These are phyloP conservation scores for Gossypium lobatum DNA, from an alignment of 441 rosid species.

Conservation along the genomic window DNA sequence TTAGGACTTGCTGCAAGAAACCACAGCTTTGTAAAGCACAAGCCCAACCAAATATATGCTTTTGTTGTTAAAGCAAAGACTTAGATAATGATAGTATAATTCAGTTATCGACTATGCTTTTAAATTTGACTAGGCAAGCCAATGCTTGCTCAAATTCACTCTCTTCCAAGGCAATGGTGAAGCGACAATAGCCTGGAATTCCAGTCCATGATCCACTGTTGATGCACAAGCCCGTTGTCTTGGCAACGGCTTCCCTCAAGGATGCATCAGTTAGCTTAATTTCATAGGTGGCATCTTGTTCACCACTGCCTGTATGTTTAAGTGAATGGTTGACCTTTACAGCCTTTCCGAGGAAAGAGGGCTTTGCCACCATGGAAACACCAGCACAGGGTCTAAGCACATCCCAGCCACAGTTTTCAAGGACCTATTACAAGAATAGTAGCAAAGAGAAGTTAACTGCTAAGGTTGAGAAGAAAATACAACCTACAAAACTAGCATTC, in stretches of 20 bases:
- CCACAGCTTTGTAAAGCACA: background rate
- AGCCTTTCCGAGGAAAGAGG: slow-evolving; percentile 52
- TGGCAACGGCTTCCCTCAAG: slow-evolving; percentile 65
- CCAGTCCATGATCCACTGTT: slow-evolving; percentile 84
- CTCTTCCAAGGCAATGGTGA: slow-evolving; percentile 67
- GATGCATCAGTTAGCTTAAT: slow-evolving; percentile 50
- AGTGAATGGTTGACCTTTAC: slow-evolving; percentile 33
- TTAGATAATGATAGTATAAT: background rate
- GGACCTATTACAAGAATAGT: slow-evolving; percentile 33
- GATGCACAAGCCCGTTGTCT: slow-evolving; percentile 71
- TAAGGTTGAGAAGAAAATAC: background rate
- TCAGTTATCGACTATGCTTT: slow-evolving; percentile 29
- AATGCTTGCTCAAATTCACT: slow-evolving; percentile 66
- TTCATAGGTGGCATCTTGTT: slow-evolving; percentile 22
- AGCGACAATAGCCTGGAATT: slow-evolving; percentile 84
- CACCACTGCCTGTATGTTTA: slow-evolving; percentile 13
- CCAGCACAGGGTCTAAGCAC: slow-evolving; percentile 60
- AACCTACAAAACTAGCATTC: background rate
- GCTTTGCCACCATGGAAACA: slow-evolving; percentile 82
- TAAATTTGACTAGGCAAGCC: slow-evolving; percentile 55
- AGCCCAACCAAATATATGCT: background rate
- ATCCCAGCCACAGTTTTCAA: slow-evolving; percentile 83
- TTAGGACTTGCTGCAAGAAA: no score
- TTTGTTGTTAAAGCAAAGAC: slow-evolving; percentile 3
- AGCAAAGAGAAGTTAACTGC: background rate